Conservation (phyloP, 192 early-diverging fungal genomes). For the Geranomyces variabilis region DNA sequence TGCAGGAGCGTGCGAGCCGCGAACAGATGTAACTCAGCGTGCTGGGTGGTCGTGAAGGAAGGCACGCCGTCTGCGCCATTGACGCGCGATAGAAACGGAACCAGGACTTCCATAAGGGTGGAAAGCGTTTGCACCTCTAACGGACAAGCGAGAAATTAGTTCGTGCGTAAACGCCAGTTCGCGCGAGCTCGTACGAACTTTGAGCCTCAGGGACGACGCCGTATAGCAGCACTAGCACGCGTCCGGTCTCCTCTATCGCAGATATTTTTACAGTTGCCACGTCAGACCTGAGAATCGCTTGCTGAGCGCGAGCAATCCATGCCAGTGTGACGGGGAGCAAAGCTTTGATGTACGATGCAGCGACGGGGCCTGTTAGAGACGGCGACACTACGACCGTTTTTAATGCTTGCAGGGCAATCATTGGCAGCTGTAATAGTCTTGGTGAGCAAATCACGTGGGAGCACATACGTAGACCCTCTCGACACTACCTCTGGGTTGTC, state of each 20-base stretch:
- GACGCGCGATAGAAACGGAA: slow-evolving; percentile 3
- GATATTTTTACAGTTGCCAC: not conserved
- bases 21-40: not conserved
- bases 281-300: not conserved
- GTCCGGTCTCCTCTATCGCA: slow-evolving; percentile 22
- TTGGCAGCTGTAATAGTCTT: slow-evolving; percentile 7
- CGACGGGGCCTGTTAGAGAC: slow-evolving; percentile 1
- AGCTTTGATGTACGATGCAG: slow-evolving; percentile 6
- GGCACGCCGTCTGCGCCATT: not conserved
- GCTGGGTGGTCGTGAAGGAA: not conserved
- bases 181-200: not conserved
- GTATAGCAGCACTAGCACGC: slow-evolving; percentile 21
- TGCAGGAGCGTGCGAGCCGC: slow-evolving; percentile 8
- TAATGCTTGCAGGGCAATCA: slow-evolving; percentile 17
- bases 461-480: too few relatives aligned
- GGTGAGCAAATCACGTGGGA: too few relatives aligned
- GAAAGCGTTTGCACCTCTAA: not conserved
- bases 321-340: slow-evolving; percentile 11
- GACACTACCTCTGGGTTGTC: slow-evolving; percentile 1
- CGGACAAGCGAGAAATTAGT: not conserved
- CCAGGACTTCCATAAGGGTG: not conserved
- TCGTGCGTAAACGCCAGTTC: not conserved
- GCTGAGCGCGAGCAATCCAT: not conserved
- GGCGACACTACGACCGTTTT: slow-evolving; percentile 20
- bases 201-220: slow-evolving; percentile 5